Base-by-base conservation (phyloP, 306 rosid genomes). In the Cicer chorassanicum region DNA sequence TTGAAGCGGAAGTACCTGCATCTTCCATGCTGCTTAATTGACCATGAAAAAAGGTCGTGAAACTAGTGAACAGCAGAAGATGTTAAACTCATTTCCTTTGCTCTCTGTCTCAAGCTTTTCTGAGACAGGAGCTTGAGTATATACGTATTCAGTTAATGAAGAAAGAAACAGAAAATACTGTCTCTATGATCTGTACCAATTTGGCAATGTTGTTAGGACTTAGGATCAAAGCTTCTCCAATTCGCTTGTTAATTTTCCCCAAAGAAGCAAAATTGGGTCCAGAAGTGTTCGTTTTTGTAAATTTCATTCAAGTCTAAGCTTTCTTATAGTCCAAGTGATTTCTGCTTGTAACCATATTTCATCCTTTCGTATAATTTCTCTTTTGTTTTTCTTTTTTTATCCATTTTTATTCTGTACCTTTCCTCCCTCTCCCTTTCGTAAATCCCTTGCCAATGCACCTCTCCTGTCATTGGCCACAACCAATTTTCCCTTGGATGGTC, bases 391-490 rank as follows among this genome's bases (percentile, higher is more conserved):
- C 99, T 85, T 77, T 92, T 94, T 87, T 94, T 94, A 82, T 92
- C 97, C 99, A 94, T 94, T 87, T 94, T 94, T 72, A 78, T 51
- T 81, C 99, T 88, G 72, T 94, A 94, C 72, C 95, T 88, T 78
- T 87, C 90, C 85, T 94, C 99, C 76, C 97, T 94, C 75, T 92
- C 97, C 85, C 93, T 84, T 64, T 94, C 99, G 74, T 92, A 92
- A 74, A 90, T 78, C 59, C 99, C 97, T 82, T 87, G 93, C 97
- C 99, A 94, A 80, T 92, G 93, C 51, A 94, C 95, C 85, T 94
- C 99, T 45, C 97, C 96, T 6, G 95, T 92, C 80, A 87, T 77
- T 38, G 97, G 96, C 97, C 99, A 94, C 84, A 94, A 36, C 99
- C 97, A 92, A 79, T 24, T 71, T 38, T 87, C 81, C 54, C 82